Evolutionary conservation across 2,329 filamentous ascomycete species (phyloP).

Genomic region (Niveomyces coronatus): DNA sequence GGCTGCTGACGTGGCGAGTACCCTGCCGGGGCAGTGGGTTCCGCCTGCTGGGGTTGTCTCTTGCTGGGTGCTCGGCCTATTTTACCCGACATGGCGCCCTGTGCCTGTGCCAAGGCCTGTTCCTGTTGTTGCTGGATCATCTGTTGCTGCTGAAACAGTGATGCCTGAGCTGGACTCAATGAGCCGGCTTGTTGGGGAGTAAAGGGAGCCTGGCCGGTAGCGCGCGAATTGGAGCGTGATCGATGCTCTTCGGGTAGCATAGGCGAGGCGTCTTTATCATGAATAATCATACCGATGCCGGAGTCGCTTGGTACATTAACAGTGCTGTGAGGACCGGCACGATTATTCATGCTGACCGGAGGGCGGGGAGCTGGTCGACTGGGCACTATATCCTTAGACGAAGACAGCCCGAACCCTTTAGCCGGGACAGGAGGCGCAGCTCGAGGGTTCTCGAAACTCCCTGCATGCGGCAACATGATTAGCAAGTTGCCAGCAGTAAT

Average conservation of each 20-base stretch:
- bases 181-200: conserved; percentile 31
- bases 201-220: conserved; percentile 42
- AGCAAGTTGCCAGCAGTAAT: neutral
- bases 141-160: conserved; percentile 50
- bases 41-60: conserved; percentile 37
- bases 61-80: conserved; percentile 67
- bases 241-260: conserved; percentile 58
- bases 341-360: conserved; percentile 53
- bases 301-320: conserved; percentile 48
- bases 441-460: conserved; percentile 94
- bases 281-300: conserved; percentile 49
- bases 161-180: conserved; percentile 28
- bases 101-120: conserved; percentile 68
- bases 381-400: conserved; percentile 53
- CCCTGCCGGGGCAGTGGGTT: conserved; percentile 10
- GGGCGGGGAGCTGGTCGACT: conserved; percentile 79
- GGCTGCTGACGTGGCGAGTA: conserved; percentile 17
- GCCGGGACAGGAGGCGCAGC: conserved; percentile 80
- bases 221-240: conserved; percentile 58
- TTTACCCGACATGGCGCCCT: conserved; percentile 64
- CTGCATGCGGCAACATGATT: conserved; percentile 24
- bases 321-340: conserved; percentile 39
- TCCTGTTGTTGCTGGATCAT: conserved; percentile 72
- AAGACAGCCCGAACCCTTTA: conserved; percentile 34
- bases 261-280: conserved; percentile 47